A percentile compares a stretch with the other conserved stretches of the same genome.
Evolutionary conservation across 2,329 filamentous ascomycete genomes (phyloP).

Genomic region (Beauveria rudraprayagi): DNA sequence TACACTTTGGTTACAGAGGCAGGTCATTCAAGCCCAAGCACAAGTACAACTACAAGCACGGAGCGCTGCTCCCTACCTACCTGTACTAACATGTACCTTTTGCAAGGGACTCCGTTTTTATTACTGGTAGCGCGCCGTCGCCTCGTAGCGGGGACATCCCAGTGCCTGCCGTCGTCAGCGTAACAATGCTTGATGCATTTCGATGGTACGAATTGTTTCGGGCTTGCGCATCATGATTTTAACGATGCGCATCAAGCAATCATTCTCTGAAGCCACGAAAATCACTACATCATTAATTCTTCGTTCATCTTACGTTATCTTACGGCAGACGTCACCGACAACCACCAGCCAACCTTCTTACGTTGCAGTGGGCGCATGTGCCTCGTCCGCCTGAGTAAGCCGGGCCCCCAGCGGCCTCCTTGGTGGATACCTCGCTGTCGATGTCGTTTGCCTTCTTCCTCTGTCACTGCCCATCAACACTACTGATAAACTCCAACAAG

Average conservation of each 20-base stretch:
- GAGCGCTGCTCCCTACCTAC: too few relatives aligned
- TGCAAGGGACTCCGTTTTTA: background rate
- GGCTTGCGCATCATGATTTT: too few relatives aligned
- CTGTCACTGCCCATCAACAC: background rate
- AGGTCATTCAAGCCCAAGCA: background rate
- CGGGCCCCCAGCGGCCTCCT: background rate
- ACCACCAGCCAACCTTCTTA: background rate
- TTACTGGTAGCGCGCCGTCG: background rate
- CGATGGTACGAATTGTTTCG: too few relatives aligned
- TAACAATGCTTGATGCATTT: background rate
- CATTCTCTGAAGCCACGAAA: too few relatives aligned
- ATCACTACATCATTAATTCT: background rate
- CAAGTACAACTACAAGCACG: too few relatives aligned
- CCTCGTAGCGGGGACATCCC: background rate
- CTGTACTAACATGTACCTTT: too few relatives aligned
- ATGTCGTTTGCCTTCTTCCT: background rate
- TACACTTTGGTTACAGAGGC: background rate
- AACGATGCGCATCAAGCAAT: too few relatives aligned
- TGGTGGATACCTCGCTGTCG: background rate
- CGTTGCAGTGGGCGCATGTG: background rate
- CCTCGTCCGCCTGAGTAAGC: background rate
- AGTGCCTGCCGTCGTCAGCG: background rate
- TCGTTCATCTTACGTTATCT: too few relatives aligned
- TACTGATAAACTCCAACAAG: background rate
- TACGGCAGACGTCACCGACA: background rate